Evolutionary conservation across 1,284 basidiomycete genomes (phyloP).

Genomic region (Vanrija sp.): DNA sequence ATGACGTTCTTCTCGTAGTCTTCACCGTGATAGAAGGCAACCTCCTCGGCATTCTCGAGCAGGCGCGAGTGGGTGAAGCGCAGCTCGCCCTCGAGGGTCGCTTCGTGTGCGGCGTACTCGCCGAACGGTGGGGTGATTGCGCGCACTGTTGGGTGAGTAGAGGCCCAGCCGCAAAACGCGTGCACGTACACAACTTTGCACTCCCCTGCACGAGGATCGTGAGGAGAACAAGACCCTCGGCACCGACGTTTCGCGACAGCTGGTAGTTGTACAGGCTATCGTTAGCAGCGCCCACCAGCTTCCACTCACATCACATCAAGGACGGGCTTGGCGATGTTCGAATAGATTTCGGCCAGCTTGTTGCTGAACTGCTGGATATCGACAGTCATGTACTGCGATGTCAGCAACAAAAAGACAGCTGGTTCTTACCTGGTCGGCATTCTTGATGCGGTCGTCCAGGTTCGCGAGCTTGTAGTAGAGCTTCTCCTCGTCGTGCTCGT

Average conservation of each 20-base stretch:
- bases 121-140: conserved; percentile 91
- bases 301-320: conserved; percentile 64
- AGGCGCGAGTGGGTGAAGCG: conserved; percentile 92
- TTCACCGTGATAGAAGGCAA: conserved; percentile 90
- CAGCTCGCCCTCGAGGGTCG: conserved; percentile 81
- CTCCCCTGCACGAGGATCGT: conserved; percentile 80
- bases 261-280: conserved; percentile 83
- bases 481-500: conserved; percentile 45
- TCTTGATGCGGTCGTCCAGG: conserved; percentile 91
- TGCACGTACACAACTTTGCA: conserved; percentile 51
- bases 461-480: conserved; percentile 92
- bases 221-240: conserved; percentile 82
- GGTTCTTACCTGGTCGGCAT: conserved; percentile 74
- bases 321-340: conserved; percentile 87
- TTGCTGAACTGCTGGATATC: conserved; percentile 92
- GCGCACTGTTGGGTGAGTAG: conserved; percentile 57
- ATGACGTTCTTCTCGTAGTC: conserved; percentile 88
- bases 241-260: conserved; percentile 87
- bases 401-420: background rate
- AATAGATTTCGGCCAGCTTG: conserved; percentile 89
- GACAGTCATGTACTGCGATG: conserved; percentile 64
- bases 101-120: conserved; percentile 70
- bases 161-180: conserved; percentile 37
- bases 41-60: conserved; percentile 88
- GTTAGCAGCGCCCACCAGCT: conserved; percentile 47